Conservation (phyloP, 495 filamentous ascomycete genomes). For the Tricharina praecox region DNA sequence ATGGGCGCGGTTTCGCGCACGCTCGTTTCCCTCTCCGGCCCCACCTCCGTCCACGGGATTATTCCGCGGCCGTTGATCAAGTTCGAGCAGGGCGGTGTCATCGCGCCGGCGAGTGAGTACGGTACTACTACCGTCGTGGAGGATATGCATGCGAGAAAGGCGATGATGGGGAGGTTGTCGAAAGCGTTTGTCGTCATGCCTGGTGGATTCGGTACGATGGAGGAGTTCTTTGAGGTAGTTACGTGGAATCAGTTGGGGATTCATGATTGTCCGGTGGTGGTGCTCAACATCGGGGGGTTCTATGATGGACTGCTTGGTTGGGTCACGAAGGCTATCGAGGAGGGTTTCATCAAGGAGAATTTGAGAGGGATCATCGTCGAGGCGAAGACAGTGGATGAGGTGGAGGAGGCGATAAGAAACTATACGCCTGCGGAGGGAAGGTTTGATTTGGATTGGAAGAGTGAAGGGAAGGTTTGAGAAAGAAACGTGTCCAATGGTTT, state of each 20-base stretch:
- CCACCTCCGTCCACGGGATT: slow-evolving; percentile 72
- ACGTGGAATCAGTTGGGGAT: slow-evolving; percentile 98
- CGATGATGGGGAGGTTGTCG: slow-evolving; percentile 77
- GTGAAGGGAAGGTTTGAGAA: slow-evolving; percentile 29
- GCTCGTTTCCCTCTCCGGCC: slow-evolving; percentile 70
- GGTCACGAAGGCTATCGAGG: slow-evolving; percentile 58
- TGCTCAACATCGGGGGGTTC: slow-evolving; percentile 77
- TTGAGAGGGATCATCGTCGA: slow-evolving; percentile 64
- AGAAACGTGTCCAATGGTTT: neutral
- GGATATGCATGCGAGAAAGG: slow-evolving; percentile 92
- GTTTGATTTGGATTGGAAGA: slow-evolving; percentile 67
- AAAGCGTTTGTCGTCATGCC: slow-evolving; percentile 80
- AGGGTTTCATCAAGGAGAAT: slow-evolving; percentile 53
- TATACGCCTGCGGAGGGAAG: slow-evolving; percentile 60
- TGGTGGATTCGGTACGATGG: slow-evolving; percentile 86
- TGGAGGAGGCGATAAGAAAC: slow-evolving; percentile 47
- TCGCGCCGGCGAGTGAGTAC: slow-evolving; percentile 52
- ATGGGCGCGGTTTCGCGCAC: slow-evolving; percentile 88
- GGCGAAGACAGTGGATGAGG: slow-evolving; percentile 53
- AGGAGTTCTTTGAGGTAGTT: slow-evolving; percentile 89
- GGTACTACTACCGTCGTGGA: slow-evolving; percentile 72
- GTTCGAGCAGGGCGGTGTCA: slow-evolving; percentile 46
- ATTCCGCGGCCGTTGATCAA: slow-evolving; percentile 75
- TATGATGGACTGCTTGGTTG: slow-evolving; percentile 74
- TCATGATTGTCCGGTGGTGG: slow-evolving; percentile 59